Evolutionary conservation across 2,329 filamentous ascomycete species (phyloP).

Genomic region (Pezicula carpinea): DNA sequence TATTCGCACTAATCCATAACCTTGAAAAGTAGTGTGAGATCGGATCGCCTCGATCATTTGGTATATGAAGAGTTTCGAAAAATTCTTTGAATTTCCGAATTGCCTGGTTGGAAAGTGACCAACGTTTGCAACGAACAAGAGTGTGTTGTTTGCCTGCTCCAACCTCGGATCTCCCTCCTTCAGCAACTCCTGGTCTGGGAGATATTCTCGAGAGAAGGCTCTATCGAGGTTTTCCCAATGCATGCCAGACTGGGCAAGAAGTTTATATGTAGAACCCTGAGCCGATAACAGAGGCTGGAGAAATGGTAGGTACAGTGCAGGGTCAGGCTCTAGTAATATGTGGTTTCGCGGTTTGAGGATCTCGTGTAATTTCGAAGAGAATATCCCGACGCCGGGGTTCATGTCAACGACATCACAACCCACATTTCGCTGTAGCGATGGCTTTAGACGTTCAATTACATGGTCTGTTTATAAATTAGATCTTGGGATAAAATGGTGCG

Average conservation of each 20-base stretch:
- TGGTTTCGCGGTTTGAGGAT: slow-evolving; percentile 75
- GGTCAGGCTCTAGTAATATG: slow-evolving; percentile 73
- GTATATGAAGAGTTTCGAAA: slow-evolving; percentile 53
- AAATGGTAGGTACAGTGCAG: slow-evolving; percentile 51
- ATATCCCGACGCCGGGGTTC: slow-evolving; percentile 74
- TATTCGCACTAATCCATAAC: slow-evolving; percentile 75
- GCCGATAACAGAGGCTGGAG: slow-evolving; percentile 53
- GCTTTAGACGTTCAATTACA: slow-evolving; percentile 59
- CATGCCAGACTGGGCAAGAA: slow-evolving; percentile 55
- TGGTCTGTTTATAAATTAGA: slow-evolving; percentile 18
- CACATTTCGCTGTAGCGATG: slow-evolving; percentile 61
- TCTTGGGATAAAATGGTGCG: background rate
- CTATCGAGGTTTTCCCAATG: slow-evolving; percentile 53
- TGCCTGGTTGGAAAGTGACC: slow-evolving; percentile 45
- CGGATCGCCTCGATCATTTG: slow-evolving; percentile 59
- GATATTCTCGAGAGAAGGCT: slow-evolving; percentile 43
- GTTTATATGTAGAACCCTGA: slow-evolving; percentile 39
- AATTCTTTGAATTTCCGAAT: slow-evolving; percentile 49
- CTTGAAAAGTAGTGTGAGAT: slow-evolving; percentile 58
- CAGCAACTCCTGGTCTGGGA: slow-evolving; percentile 48
- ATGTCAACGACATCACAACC: slow-evolving; percentile 86
- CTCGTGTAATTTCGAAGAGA: slow-evolving; percentile 73
- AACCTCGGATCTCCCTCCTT: slow-evolving; percentile 32
- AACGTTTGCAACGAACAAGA: slow-evolving; percentile 71
- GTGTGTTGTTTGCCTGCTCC: slow-evolving; percentile 59